These are phyloP conservation scores for Heterobasidion parviporum DNA, from an alignment of 1,284 basidiomycete species.

Conservation along the genomic window DNA sequence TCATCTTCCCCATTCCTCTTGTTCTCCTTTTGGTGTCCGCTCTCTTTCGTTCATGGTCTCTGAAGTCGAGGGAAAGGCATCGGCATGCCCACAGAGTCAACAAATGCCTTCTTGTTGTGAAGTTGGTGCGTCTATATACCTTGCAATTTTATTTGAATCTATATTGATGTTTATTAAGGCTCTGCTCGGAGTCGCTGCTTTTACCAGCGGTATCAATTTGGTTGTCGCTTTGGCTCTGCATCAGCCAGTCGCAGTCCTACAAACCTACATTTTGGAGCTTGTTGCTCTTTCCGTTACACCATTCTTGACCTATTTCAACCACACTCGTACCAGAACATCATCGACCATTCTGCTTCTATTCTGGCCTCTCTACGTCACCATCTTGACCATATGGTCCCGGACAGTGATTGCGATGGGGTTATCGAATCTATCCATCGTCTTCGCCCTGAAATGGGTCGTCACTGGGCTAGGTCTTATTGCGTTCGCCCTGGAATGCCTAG, in stretches of 20 bases:
- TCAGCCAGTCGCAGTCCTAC: conserved; percentile 40
- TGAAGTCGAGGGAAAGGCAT: conserved; percentile 19
- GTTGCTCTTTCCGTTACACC: conserved; percentile 38
- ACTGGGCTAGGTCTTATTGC: conserved; percentile 44
- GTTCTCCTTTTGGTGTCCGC: conserved; percentile 38
- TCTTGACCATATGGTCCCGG: conserved; percentile 52
- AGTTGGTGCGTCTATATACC: conserved; percentile 44
- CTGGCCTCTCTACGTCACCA: conserved; percentile 67
- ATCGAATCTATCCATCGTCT: conserved; percentile 23
- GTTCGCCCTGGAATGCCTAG: conserved; percentile 65
- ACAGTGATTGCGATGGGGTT: conserved; percentile 35
- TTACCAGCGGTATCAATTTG: conserved; percentile 30
- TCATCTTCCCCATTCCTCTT: conserved; percentile 50
- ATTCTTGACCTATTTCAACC: conserved; percentile 58
- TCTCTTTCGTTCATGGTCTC: conserved; percentile 26
- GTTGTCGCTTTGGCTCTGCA: conserved; percentile 26
- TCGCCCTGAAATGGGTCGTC: conserved; percentile 41
- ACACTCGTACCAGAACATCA: conserved; percentile 70
- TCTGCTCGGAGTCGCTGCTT: conserved; percentile 34
- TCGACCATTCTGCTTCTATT: conserved; percentile 77
- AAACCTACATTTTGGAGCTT: conserved; percentile 52
- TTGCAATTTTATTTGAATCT: not conserved
- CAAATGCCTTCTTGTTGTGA: conserved; percentile 43
- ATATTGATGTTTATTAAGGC: conserved; percentile 22
- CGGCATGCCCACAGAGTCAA: conserved; percentile 20